Evolutionary conservation across 1,284 basidiomycete species (phyloP).

Genomic region (Stygiomarasmius scandens): DNA sequence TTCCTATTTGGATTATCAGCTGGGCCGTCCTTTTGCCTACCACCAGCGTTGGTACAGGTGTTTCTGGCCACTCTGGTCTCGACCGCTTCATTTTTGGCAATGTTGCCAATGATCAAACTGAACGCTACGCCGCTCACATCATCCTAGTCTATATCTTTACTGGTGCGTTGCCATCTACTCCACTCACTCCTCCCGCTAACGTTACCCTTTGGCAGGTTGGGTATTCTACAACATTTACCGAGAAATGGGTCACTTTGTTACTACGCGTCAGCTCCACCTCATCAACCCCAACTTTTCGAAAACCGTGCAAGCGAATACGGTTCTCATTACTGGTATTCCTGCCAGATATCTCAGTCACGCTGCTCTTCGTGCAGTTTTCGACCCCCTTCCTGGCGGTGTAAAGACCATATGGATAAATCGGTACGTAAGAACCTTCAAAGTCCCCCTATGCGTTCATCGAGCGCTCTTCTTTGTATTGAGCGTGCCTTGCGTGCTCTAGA

Average conservation of each 20-base stretch:
- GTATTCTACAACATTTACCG: constrained; percentile 80
- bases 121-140: constrained; percentile 77
- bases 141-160: constrained; percentile 77
- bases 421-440: constrained; percentile 36
- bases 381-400: constrained; percentile 82
- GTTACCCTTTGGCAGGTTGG: constrained; percentile 58
- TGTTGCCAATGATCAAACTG: constrained; percentile 51
- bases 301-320: constrained; percentile 83
- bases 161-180: constrained; percentile 43
- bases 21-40: constrained; percentile 76
- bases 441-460: neutral
- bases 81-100: constrained; percentile 85
- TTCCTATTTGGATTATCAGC: constrained; percentile 81
- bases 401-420: constrained; percentile 90
- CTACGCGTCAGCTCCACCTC: constrained; percentile 84
- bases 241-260: constrained; percentile 84
- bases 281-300: constrained; percentile 72
- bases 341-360: constrained; percentile 68
- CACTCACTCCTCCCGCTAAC: neutral
- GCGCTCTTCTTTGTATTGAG: neutral
- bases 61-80: constrained; percentile 59
- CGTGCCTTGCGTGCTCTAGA: neutral
- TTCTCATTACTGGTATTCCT: constrained; percentile 91
- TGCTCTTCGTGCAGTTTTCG: constrained; percentile 71
- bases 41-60: constrained; percentile 57